Percentiles rank a stretch among this genome's conserved stretches.
These are phyloP conservation scores for Wickerhamomyces alni DNA, from an alignment of 805 yeast genomes.

Conservation along the genomic window DNA sequence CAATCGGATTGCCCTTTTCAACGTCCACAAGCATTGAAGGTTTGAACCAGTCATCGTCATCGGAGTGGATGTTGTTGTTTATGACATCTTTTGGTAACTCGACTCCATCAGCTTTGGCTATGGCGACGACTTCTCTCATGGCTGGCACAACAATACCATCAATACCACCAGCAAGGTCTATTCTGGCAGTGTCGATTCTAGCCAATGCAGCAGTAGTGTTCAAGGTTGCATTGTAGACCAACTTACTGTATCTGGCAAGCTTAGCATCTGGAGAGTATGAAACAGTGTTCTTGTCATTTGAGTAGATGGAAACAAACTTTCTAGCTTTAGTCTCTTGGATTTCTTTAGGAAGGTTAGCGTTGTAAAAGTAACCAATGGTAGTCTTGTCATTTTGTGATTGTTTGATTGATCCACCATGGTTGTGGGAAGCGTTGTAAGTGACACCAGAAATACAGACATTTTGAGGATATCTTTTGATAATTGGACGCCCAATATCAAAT, in stretches of 20 bases:
- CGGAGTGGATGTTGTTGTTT: conserved; percentile 44
- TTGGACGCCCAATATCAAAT: conserved; percentile 54
- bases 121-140: conserved; percentile 53
- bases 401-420: conserved; percentile 39
- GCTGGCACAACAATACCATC: conserved; percentile 40
- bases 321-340: conserved; percentile 27
- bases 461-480: conserved; percentile 42
- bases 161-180: conserved; percentile 36
- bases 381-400: conserved; percentile 45
- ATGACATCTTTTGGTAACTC: conserved; percentile 41
- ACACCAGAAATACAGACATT: conserved; percentile 54
- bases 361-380: conserved; percentile 9
- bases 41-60: conserved; percentile 45
- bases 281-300: conserved; percentile 33
- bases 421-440: conserved; percentile 56
- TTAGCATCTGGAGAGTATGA: conserved; percentile 38
- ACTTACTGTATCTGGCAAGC: conserved; percentile 53
- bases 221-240: conserved; percentile 59
- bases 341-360: conserved; percentile 28
- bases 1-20: conserved; percentile 57
- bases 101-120: conserved; percentile 61
- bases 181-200: conserved; percentile 48
- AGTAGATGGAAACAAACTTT: conserved; percentile 36
- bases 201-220: conserved; percentile 58
- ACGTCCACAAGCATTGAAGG: conserved; percentile 72